A percentile compares a stretch with the other conserved stretches of the same genome.
These are phyloP conservation scores for Saccharum spontaneum DNA, from an alignment of 176 grass and related monocot species.

Conservation along the genomic window DNA sequence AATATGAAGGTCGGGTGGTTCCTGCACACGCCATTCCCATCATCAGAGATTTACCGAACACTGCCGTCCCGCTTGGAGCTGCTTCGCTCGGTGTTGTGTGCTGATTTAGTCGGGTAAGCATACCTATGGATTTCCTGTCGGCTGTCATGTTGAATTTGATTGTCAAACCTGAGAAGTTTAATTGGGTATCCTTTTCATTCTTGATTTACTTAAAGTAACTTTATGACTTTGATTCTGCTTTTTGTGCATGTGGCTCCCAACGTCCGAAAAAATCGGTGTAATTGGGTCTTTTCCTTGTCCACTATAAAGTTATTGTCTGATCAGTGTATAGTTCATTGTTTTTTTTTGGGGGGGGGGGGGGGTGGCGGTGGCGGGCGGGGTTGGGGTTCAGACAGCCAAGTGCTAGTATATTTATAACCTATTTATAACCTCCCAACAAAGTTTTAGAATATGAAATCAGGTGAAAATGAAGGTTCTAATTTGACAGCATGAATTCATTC, in stretches of 20 bases:
- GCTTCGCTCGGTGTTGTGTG: slow-evolving; percentile 89
- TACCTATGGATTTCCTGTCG: slow-evolving; percentile 23
- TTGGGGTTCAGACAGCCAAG: neutral
- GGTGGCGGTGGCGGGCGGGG: no score
- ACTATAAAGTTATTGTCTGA: slow-evolving; percentile 4
- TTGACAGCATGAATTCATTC: slow-evolving; percentile 17
- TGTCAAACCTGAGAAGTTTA: neutral
- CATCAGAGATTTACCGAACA: slow-evolving; percentile 93
- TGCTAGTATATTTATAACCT: neutral
- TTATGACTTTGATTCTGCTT: slow-evolving; percentile 20
- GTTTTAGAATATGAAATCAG: neutral
- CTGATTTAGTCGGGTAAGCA: slow-evolving; percentile 97
- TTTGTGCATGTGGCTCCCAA: neutral
- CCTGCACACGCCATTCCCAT: slow-evolving; percentile 98
- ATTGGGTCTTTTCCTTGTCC: slow-evolving; percentile 29
- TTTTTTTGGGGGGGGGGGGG: neutral
- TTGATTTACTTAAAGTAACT: slow-evolving; percentile 22
- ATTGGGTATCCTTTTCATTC: neutral
- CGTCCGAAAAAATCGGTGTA: neutral
- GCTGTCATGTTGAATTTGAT: slow-evolving; percentile 18
- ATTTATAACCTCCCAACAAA: neutral
- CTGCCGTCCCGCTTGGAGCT: slow-evolving; percentile 87
- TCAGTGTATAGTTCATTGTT: neutral
- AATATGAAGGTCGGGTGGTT: slow-evolving; percentile 99
- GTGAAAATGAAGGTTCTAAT: neutral